Base-by-base conservation (phyloP, 768 basidiomycete genomes). In the Tulasnella sp. region DNA sequence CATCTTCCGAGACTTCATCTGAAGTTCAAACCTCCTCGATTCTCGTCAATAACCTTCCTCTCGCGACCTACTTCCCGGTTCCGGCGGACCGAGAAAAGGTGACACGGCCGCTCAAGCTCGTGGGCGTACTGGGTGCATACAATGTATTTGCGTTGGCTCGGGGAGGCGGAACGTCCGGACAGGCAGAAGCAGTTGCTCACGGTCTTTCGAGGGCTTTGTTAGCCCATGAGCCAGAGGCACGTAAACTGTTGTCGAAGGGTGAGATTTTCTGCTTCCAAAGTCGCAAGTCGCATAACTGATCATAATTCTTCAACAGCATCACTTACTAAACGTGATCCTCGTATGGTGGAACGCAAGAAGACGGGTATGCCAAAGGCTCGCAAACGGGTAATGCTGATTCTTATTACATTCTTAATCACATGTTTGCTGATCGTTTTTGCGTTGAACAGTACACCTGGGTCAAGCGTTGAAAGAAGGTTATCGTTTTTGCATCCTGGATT, bases 341-440 rank as follows among this genome's bases (percentile, higher is more conserved):
- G 95, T 66, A 87, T 93, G 87, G 92, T 95, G 27, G 93, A 99
- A 69, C 75, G 93, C 60, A 99, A 99, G 71, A 99, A 99, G 76
- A 87, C 93, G 13, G 88, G 88, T 53, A 65, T 78, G 60, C 78
- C 83, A 54, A 95, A 95, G 71, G 90, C 93, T 54, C 79, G 92
- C 66, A 91, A 92, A 69, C 74, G 75, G 69, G 89, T 91, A 66
- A 37, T 16, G 15, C 40, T 12, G 8, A 20, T n/a, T 33, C 33
- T 41, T 16, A 32, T 31, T 37, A 31, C 54, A 39, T 57, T 57
- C 13, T 46, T 27, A 22, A 12, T 24, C 33, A 53, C 16, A 37
- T 35, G 31, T 40, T 20, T 62, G 9, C 19, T 50, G 64, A 32
- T 58, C 19, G 25, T 56, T 32, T 49, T 45, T 57, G n/a, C n/a